Conservation (phyloP, 768 basidiomycete species). For the Mycena chlorophos region DNA sequence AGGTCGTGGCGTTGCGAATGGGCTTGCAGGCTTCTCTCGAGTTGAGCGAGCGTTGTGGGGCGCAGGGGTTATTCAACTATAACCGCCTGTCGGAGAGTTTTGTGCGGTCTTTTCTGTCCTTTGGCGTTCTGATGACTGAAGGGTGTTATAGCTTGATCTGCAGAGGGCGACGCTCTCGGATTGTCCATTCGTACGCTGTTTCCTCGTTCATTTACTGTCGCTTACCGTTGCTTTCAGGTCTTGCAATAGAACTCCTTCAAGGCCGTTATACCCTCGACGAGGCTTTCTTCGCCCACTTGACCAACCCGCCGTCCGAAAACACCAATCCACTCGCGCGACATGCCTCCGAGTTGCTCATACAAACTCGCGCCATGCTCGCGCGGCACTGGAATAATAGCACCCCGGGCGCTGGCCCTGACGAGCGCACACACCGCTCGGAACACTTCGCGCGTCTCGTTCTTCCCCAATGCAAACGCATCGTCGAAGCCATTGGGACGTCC, state of each 20-base stretch:
- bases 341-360: constrained; percentile 10
- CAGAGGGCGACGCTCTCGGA: constrained; percentile 28
- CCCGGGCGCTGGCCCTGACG: background rate
- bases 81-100: constrained; percentile 28
- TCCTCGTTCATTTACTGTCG: background rate
- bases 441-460: constrained; percentile 20
- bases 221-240: constrained; percentile 4
- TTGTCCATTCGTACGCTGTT: constrained; percentile 17
- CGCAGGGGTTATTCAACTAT: constrained; percentile 33
- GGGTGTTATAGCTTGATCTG: background rate
- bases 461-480: constrained; percentile 18
- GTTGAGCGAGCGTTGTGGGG: constrained; percentile 33
- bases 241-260: constrained; percentile 18
- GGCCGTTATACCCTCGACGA: constrained; percentile 7
- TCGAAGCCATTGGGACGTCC: constrained; percentile 21
- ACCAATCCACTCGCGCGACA: constrained; percentile 12
- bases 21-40: background rate
- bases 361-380: background rate
- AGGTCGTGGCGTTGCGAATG: constrained; percentile 10
- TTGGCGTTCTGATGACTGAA: background rate
- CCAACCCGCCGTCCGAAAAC: constrained; percentile 1
- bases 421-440: constrained; percentile 11
- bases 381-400: no score
- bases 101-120: constrained; percentile 20
- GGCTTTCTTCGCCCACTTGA: background rate